Evolutionary conservation across 441 rosid genomes (phyloP), one percentile per base, ranked within the genome.

Genomic region (Corymbia citriodora): DNA sequence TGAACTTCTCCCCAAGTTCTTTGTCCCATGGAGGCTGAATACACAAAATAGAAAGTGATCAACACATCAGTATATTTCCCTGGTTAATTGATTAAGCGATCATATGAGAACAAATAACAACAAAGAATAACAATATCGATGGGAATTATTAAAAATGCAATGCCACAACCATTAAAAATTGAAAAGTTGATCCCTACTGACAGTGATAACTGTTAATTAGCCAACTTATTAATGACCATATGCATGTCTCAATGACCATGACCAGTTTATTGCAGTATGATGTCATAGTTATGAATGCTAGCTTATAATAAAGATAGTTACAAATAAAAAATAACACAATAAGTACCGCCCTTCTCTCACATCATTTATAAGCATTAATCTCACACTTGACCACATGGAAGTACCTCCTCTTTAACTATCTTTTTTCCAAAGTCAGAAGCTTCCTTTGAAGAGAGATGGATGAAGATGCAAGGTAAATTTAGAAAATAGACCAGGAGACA

Each of bases 11-110:
- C 82, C 97, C 96, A 57, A 97, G 40, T 92, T 96, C 97, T 89
- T 94, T 98, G 94, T 97, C 99, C 99, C 99, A 97, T 74, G 99
- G 99, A 87, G 99, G 99, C 99, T 98, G 95, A 91, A 88, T 85
- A 92, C 87, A 88, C 90, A 92, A 94, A 40, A 91, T 93, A 90
- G 87, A 55, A 90, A 61, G 65, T 7, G 85, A 91, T 54, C 90
- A 70, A 23, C 52, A 45, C 18, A 19, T 23, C 85, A 45, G 85
- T 23, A 79, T 45, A 79, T 23, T 79, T 79, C 53, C 53, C n/a
- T 79, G 7, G 18, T 79, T 19, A 79, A 19, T 45, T 79, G 29
- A 45, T 23, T 45, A 79, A 13, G 53, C 7, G 0, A 45, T 45
- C 52, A 79, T 79, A 79, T 45, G n/a, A 79, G 45, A 79, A 79